Percentiles rank a stretch among this genome's conserved stretches.
These are phyloP conservation scores for Calonectria pseudoreteaudii DNA, from an alignment of 2,329 filamentous ascomycete genomes.

Conservation along the genomic window DNA sequence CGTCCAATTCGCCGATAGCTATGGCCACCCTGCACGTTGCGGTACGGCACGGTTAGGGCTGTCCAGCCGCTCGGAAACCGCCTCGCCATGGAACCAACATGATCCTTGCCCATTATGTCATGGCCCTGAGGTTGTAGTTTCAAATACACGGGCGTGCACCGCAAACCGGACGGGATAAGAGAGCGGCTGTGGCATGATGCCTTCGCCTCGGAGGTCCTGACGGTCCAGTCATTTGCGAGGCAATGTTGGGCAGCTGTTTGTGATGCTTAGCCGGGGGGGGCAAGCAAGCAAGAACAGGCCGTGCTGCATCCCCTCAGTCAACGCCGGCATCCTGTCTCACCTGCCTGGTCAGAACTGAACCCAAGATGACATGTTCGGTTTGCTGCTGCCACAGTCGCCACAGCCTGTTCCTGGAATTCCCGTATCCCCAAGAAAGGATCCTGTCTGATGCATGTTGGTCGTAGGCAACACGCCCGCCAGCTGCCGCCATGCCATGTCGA, in stretches of 20 bases:
- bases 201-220: not conserved
- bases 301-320: conserved; percentile 19
- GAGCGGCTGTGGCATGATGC: not conserved
- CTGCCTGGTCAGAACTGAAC: conserved; percentile 14
- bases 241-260: not conserved
- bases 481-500: not conserved
- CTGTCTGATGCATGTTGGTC: conserved; percentile 5
- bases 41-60: conserved; percentile 10
- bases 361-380: conserved; percentile 1
- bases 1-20: conserved; percentile 16
- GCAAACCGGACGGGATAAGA: not conserved
- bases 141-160: not conserved
- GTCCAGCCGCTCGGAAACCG: conserved; percentile 13
- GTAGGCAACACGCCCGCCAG: conserved; percentile 4
- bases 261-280: not conserved
- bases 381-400: not conserved
- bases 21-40: conserved; percentile 4
- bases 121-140: conserved; percentile 8
- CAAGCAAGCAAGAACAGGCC: conserved; percentile 7
- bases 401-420: conserved; percentile 5
- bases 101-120: not conserved
- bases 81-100: conserved; percentile 1
- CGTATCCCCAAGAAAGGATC: not conserved
- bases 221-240: not conserved
- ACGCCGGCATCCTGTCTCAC: conserved; percentile 14